Percentiles rank a stretch among this genome's conserved stretches.
These are phyloP conservation scores for Hagleromyces aurorensis DNA, from an alignment of 805 yeast genomes.

Conservation along the genomic window DNA sequence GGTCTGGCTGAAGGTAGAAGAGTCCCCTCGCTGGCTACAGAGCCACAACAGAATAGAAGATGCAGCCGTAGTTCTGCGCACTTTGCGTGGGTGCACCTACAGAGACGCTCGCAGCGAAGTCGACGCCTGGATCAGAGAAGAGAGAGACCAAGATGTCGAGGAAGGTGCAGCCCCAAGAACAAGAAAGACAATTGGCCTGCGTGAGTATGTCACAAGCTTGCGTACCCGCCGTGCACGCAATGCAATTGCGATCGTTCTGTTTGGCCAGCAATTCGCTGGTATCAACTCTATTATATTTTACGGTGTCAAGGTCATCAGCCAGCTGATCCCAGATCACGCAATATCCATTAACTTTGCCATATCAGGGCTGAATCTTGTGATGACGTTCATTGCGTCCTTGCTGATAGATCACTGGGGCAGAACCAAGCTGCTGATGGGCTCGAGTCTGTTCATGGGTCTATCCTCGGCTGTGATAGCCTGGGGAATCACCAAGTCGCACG, in stretches of 20 bases:
- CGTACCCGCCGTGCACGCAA: no score
- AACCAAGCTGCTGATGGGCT: constrained; percentile 57
- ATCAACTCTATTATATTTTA: constrained; percentile 88
- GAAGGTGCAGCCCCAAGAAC: constrained; percentile 1
- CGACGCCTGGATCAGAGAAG: constrained; percentile 10
- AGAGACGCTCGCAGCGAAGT: constrained; percentile 25
- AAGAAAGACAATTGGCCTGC: no score
- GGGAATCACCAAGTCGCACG: constrained; percentile 47
- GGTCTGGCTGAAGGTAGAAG: constrained; percentile 42
- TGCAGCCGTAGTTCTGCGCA: constrained; percentile 34
- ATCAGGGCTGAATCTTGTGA: constrained; percentile 63
- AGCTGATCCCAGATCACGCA: constrained; percentile 64
- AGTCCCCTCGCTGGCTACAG: constrained; percentile 80
- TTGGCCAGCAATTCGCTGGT: constrained; percentile 88
- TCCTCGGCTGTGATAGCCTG: constrained; percentile 55
- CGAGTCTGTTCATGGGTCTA: constrained; percentile 62
- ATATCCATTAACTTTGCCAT: constrained; percentile 67
- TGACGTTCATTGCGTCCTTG: constrained; percentile 68
- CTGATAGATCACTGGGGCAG: constrained; percentile 73
- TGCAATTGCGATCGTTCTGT: constrained; percentile 63
- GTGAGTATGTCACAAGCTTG: no score
- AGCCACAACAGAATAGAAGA: constrained; percentile 26
- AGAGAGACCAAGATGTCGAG: constrained; percentile 3
- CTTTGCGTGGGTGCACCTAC: constrained; percentile 31
- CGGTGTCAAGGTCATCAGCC: constrained; percentile 78